phyloP scores from a whole-genome alignment of 2,329 filamentous ascomycete genomes.

The Mycocentrospora acerina region DNA sequence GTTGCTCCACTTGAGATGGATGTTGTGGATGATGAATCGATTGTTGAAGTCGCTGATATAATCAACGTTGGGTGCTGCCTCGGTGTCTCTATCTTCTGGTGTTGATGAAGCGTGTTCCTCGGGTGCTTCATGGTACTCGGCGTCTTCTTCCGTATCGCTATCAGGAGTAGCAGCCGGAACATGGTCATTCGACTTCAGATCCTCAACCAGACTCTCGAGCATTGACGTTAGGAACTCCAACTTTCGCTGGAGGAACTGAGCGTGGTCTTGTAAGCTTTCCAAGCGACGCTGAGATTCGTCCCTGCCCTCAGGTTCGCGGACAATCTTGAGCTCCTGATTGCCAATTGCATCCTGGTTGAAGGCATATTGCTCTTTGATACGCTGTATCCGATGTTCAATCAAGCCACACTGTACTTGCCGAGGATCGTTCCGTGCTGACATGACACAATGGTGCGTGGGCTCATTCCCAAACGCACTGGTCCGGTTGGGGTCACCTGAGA shows the following conservation, averaged over 20 bases:
- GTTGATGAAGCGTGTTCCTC: constrained; percentile 55
- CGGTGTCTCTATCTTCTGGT: constrained; percentile 54
- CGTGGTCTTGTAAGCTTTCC: constrained; percentile 58
- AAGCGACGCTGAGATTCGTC: constrained; percentile 57
- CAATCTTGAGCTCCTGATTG: constrained; percentile 68
- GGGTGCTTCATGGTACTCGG: constrained; percentile 51
- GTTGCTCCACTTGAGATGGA: constrained; percentile 99
- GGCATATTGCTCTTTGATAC: constrained; percentile 75
- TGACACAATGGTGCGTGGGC: constrained; percentile 90
- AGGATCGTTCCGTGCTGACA: constrained; percentile 75
- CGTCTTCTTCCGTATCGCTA: constrained; percentile 44
- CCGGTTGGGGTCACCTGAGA: constrained; percentile 76
- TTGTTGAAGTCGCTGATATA: constrained; percentile 97
- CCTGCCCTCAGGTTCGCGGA: constrained; percentile 56
- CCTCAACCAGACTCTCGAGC: constrained; percentile 58
- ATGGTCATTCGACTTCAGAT: constrained; percentile 60
- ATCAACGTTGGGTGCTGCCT: constrained; percentile 72
- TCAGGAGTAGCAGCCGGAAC: constrained; percentile 45
- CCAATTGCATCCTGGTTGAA: constrained; percentile 71
- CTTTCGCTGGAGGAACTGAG: constrained; percentile 58
- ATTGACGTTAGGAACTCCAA: constrained; percentile 61
- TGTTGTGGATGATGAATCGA: constrained; percentile 95
- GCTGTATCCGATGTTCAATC: constrained; percentile 76
- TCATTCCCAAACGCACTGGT: constrained; percentile 92
- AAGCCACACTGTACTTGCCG: constrained; percentile 84